Percentiles rank a stretch among this genome's conserved stretches.
Evolutionary conservation across 2,329 filamentous ascomycete species (phyloP).

Genomic region (Aspergillus thermomutatus): DNA sequence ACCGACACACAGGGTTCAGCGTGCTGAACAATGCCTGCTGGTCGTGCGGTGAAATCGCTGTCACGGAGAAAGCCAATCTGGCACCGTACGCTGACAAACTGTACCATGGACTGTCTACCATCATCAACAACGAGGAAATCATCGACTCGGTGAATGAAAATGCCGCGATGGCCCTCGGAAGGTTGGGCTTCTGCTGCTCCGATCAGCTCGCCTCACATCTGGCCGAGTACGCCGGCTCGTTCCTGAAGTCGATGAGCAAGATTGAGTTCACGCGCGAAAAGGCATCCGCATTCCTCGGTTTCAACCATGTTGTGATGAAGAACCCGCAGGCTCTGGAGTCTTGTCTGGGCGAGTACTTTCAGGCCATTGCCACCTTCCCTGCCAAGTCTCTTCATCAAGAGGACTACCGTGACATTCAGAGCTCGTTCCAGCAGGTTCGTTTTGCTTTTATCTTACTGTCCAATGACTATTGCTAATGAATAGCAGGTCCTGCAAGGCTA

Average conservation of each 20-base stretch:
- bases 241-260: conserved; percentile 76
- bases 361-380: conserved; percentile 70
- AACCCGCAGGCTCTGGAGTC: conserved; percentile 93
- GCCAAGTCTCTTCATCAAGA: conserved; percentile 61
- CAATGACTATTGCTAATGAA: neutral
- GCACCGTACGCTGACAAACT: conserved; percentile 72
- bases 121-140: conserved; percentile 80
- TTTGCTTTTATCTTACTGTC: neutral
- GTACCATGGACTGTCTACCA: conserved; percentile 72
- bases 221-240: conserved; percentile 74
- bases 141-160: conserved; percentile 89
- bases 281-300: conserved; percentile 86
- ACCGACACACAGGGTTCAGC: conserved; percentile 79
- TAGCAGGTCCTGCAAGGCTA: conserved; percentile 45
- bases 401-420: conserved; percentile 58
- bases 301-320: conserved; percentile 75
- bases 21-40: conserved; percentile 98
- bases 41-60: conserved; percentile 88
- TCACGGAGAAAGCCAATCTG: conserved; percentile 71
- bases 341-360: conserved; percentile 76
- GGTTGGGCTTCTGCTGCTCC: conserved; percentile 76
- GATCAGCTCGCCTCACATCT: conserved; percentile 76
- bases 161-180: conserved; percentile 85
- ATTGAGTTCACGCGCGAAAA: conserved; percentile 92
- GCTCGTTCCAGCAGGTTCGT: conserved; percentile 73